Base-by-base conservation (phyloP, 805 yeast genomes). In the Clavispora santaluciae region DNA sequence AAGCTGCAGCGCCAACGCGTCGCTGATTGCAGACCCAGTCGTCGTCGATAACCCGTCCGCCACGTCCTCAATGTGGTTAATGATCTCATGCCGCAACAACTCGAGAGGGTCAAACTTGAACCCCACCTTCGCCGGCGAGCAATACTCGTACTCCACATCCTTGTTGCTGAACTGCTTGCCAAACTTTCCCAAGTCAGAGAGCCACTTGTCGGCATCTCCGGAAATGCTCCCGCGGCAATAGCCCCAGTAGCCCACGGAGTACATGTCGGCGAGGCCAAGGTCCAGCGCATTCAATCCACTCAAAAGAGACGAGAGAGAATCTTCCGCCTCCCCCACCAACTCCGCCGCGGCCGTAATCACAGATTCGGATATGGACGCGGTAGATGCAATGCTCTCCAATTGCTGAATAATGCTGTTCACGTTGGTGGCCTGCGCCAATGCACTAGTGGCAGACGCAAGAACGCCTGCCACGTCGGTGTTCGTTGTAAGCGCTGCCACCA, bases 61-160 rank as follows among this genome's bases (percentile, higher is more conserved):
- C 6, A 48, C 45, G 23, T 50, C 49, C 25, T 50, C 46, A 15
- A 66, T 50, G 55, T 42, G 21, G 63, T n/a, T 50, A 38, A 54
- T 56, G 42, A 68, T 46, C 46, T 68, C 74, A 18, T 49, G 41
- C 40, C 59, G 63, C 38, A 69, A 43, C 5, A 69, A 45, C 2
- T 46, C 50, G 31, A 71, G 59, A 1, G 85, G 81, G 54, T 82
- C 76, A 51, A 85, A 75, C 44, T 66, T 60, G 58, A 70, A 86
- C 48, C 78, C 78, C 3, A 77, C 66, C 42, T 66, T 59, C 16
- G 90, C 78, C 8, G 66, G 53, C 12, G 76, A 63, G 59, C 95
- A 86, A 56, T 65, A 66, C 3, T 70, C 64, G 48, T 69, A 67
- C 37, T 66, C 62, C 20, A 64, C 55, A 9, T 61, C 52, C 13